A percentile compares a stretch with the other conserved stretches of the same genome.
phyloP scores from a whole-genome alignment of 352 stramenopile species.

The Globisporangium iwayamae region DNA sequence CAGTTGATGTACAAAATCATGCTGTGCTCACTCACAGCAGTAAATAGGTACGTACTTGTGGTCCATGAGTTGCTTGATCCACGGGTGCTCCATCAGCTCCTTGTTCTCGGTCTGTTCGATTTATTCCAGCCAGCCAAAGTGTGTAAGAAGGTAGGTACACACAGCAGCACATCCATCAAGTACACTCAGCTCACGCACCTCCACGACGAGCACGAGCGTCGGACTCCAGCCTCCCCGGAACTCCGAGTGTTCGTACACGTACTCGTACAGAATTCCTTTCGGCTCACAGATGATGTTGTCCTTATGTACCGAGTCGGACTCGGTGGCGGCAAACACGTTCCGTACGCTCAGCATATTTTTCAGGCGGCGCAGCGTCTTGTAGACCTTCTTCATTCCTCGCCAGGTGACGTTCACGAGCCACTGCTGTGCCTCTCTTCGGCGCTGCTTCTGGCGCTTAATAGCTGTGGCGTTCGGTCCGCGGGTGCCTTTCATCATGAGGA shows the following conservation, averaged over 20 bases:
- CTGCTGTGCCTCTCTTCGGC: constrained; percentile 23
- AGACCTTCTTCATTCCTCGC: constrained; percentile 44
- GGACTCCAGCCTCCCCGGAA: constrained; percentile 53
- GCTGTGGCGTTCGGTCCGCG: constrained; percentile 15
- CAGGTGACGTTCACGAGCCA: constrained; percentile 28
- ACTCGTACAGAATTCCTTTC: constrained; percentile 81
- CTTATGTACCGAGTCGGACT: constrained; percentile 34
- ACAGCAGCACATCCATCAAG: neutral
- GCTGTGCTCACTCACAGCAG: neutral
- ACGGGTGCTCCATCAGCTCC: constrained; percentile 72
- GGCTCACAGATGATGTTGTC: constrained; percentile 71
- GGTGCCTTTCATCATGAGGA: constrained; percentile 53
- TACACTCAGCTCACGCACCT: constrained; percentile 31
- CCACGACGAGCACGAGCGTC: constrained; percentile 54
- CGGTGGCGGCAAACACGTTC: constrained; percentile 48
- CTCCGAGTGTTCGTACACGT: constrained; percentile 77
- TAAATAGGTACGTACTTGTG: constrained; percentile 49
- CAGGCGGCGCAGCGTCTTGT: constrained; percentile 40
- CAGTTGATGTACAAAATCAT: neutral
- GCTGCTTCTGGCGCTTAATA: constrained; percentile 13
- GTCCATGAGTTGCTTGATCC: constrained; percentile 70
- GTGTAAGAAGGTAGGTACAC: neutral
- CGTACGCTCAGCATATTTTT: constrained; percentile 60
- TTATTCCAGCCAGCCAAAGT: neutral
- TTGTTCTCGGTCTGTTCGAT: constrained; percentile 70